A percentile compares a stretch with the other conserved stretches of the same genome.
These are phyloP conservation scores for Mycena venus DNA, from an alignment of 768 basidiomycete species.

Conservation along the genomic window DNA sequence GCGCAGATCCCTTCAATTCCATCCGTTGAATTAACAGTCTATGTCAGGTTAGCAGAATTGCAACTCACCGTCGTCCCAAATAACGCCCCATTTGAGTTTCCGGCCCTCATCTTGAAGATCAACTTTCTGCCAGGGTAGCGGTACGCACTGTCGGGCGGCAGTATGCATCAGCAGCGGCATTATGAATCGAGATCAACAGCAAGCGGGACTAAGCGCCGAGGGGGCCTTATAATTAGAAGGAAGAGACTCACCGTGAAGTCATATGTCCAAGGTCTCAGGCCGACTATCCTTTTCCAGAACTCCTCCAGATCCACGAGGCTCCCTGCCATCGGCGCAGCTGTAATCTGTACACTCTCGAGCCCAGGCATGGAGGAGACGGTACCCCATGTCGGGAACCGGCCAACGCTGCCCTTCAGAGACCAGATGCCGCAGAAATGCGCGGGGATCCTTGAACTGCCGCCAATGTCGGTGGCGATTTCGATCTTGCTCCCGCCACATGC, in stretches of 20 bases:
- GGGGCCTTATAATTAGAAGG: neutral
- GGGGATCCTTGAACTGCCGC: constrained; percentile 79
- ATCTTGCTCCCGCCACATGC: constrained; percentile 75
- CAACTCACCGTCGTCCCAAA: constrained; percentile 72
- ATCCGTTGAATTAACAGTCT: neutral
- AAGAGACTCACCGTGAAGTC: constrained; percentile 64
- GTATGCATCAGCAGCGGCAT: constrained; percentile 41
- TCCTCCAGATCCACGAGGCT: constrained; percentile 74
- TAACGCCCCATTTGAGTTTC: constrained; percentile 72
- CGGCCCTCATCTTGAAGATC: constrained; percentile 61
- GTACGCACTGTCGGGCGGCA: constrained; percentile 55
- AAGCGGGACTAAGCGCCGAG: neutral
- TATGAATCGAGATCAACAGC: neutral
- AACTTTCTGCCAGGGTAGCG: constrained; percentile 63
- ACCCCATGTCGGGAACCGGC: constrained; percentile 70
- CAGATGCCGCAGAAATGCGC: constrained; percentile 82
- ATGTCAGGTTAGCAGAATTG: neutral
- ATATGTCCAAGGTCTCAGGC: constrained; percentile 75
- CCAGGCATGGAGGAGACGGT: constrained; percentile 62
- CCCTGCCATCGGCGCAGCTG: constrained; percentile 72
- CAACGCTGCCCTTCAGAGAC: constrained; percentile 71
- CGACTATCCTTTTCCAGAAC: constrained; percentile 74
- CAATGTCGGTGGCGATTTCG: constrained; percentile 81
- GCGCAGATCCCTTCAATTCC: constrained; percentile 63
- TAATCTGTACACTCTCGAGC: constrained; percentile 67